Evolutionary conservation across 2,329 filamentous ascomycete species (phyloP), one percentile per base, ranked within the genome.

Genomic region (Domatiomyces globalis): DNA sequence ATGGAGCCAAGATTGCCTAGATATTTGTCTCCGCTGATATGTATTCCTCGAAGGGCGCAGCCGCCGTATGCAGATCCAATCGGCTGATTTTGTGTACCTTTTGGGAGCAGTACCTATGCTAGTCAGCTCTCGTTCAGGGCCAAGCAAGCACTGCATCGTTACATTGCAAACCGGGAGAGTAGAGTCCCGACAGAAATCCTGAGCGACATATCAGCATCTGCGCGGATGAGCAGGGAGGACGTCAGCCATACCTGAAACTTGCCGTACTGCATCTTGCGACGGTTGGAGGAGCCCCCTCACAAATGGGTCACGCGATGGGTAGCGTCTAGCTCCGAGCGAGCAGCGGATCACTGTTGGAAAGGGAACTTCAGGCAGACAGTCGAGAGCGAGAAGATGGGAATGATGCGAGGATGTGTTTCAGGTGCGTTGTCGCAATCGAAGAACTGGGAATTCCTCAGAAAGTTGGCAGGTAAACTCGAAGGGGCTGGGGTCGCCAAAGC

Each of bases 1-100:
- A 98, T 95, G 6, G 89, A 94, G n/a, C 92, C 92, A 59, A 98
- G 66, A 65, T 98, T 98, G 36, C 83, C 85, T 42, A 98, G 71
- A 61, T 84, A 70, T 57, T 77, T 73, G 50, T 71, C 79, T 61
- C 74, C 73, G 58, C 80, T 79, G 57, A 95, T 71, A 7, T 76
- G 63, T 60, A 96, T 92, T 57, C 90, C 90, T 25, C 61, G 76
- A 59, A 96, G 72, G 52, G 80, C 69, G 67, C 90, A 96, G 57
- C 85, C 85, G 54, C 73, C 79, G 61, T 70, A 80, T 55, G 79
- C 80, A 74, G 55, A 66, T 62, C 65, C 81, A 69, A 58, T 71
- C 63, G 83, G 80, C 67, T 79, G 73, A 68, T 83, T 73, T 61
- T 68, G 27, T 33, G 17, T 66, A 60, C 71, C 61, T 58, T 76